Conservation (phyloP, 495 filamentous ascomycete species). For the Platismatia glauca region DNA sequence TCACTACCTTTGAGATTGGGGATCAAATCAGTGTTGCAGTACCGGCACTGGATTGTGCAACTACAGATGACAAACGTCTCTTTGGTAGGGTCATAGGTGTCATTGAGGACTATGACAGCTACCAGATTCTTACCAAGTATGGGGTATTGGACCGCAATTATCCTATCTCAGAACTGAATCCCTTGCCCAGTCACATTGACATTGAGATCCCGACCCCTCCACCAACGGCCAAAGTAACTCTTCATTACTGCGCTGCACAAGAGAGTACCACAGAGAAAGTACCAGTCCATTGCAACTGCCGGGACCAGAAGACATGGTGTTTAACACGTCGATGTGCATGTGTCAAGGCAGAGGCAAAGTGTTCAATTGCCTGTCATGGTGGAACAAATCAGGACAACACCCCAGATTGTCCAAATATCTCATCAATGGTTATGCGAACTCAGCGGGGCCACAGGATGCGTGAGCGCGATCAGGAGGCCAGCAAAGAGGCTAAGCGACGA, state of each 20-base stretch:
- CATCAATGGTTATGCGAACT: background rate
- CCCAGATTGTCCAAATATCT: background rate
- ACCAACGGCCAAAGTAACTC: background rate
- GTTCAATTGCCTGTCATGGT: background rate
- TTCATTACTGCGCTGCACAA: background rate
- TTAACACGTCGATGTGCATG: background rate
- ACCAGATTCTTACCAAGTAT: no score
- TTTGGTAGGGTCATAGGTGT: no score
- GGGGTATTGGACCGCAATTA: background rate
- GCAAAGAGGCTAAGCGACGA: background rate
- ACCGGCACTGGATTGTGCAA: no score
- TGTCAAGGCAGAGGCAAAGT: background rate
- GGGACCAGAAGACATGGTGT: background rate
- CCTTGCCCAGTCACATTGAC: background rate
- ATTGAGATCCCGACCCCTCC: background rate
- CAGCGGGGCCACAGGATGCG: background rate
- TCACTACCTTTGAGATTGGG: no score
- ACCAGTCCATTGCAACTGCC: background rate
- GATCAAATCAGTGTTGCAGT: no score
- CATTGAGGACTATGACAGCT: no score
- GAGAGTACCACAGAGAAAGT: background rate
- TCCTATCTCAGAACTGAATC: background rate
- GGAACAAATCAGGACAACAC: background rate
- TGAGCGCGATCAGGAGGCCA: background rate
- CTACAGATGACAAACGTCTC: no score